Conservation (phyloP, 2,329 filamentous ascomycete species). For the Aspergillus fructus region DNA sequence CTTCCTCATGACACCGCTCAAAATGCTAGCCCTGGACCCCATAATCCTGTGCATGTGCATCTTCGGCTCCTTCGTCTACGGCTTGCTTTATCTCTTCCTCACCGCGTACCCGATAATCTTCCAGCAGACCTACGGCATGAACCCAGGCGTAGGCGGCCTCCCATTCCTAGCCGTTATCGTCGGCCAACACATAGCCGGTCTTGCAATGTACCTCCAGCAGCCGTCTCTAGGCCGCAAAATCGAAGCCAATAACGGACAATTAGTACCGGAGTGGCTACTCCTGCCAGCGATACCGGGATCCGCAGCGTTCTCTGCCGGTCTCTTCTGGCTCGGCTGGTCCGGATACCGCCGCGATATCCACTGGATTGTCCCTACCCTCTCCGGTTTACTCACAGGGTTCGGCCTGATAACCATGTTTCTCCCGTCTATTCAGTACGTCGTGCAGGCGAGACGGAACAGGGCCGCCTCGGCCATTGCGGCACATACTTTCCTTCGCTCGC, state of each 20-base stretch:
- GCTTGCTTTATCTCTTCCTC: slow-evolving; percentile 47
- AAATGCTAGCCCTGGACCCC: slow-evolving; percentile 29
- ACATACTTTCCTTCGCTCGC: slow-evolving; percentile 50
- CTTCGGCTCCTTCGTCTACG: slow-evolving; percentile 34
- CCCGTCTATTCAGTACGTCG: slow-evolving; percentile 23
- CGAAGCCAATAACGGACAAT: slow-evolving; percentile 30
- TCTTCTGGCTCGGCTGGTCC: slow-evolving; percentile 48
- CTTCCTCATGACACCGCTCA: no score
- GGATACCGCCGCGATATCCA: slow-evolving; percentile 33
- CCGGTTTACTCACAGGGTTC: slow-evolving; percentile 46
- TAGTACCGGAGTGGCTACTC: slow-evolving; percentile 44
- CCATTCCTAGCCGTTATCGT: slow-evolving; percentile 47
- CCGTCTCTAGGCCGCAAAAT: slow-evolving; percentile 40
- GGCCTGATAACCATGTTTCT: slow-evolving; percentile 52
- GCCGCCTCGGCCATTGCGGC: slow-evolving; percentile 52
- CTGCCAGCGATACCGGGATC: slow-evolving; percentile 49
- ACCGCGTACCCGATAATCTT: slow-evolving; percentile 49
- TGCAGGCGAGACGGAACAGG: slow-evolving; percentile 21
- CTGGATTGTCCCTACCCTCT: slow-evolving; percentile 44
- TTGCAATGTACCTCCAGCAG: slow-evolving; percentile 42
- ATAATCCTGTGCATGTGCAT: slow-evolving; percentile 30
- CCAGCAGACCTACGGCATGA: slow-evolving; percentile 37
- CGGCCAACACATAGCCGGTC: slow-evolving; percentile 41
- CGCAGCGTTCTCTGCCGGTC: slow-evolving; percentile 43
- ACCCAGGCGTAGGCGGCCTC: slow-evolving; percentile 41